phyloP scores from a whole-genome alignment of 805 yeast genomes.

The Priceomyces castillae region DNA sequence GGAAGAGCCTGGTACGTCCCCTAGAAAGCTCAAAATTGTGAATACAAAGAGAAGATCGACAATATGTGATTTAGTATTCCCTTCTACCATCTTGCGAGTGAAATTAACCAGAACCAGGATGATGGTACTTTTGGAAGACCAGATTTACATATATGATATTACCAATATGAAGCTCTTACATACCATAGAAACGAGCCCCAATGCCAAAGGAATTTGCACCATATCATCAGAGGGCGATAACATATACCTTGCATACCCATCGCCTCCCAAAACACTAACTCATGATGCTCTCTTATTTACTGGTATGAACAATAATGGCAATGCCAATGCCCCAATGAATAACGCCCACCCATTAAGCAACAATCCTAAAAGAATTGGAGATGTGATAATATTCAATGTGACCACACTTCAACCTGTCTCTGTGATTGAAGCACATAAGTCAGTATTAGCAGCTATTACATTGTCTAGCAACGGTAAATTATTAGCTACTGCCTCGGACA shows the following conservation, averaged over 20 bases:
- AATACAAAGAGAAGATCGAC: conserved; percentile 69
- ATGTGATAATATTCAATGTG: conserved; percentile 78
- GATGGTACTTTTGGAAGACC: conserved; percentile 41
- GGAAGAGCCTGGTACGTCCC: conserved; percentile 65
- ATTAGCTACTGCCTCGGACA: conserved; percentile 84
- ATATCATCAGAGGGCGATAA: conserved; percentile 48
- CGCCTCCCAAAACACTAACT: conserved; percentile 60
- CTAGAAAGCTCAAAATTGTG: conserved; percentile 77
- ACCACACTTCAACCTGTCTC: conserved; percentile 70
- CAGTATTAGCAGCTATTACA: conserved; percentile 65
- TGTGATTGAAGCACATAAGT: conserved; percentile 82
- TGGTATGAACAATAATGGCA: conserved; percentile 42
- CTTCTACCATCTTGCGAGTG: conserved; percentile 39
- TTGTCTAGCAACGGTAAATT: conserved; percentile 73
- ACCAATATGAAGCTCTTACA: conserved; percentile 41
- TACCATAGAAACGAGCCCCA: conserved; percentile 44
- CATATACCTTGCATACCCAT: conserved; percentile 68
- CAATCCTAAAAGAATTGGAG: conserved; percentile 54
- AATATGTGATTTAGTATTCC: conserved; percentile 43
- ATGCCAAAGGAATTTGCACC: conserved; percentile 55
- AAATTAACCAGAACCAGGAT: conserved; percentile 32
- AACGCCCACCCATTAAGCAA: conserved; percentile 37
- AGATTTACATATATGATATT: conserved; percentile 43
- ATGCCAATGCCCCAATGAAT: conserved; percentile 36
- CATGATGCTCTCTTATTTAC: conserved; percentile 41